Percentiles rank a stretch among this genome's conserved stretches.
These are phyloP conservation scores for Cladorrhinum samala DNA, from an alignment of 495 filamentous ascomycete genomes.

Conservation along the genomic window DNA sequence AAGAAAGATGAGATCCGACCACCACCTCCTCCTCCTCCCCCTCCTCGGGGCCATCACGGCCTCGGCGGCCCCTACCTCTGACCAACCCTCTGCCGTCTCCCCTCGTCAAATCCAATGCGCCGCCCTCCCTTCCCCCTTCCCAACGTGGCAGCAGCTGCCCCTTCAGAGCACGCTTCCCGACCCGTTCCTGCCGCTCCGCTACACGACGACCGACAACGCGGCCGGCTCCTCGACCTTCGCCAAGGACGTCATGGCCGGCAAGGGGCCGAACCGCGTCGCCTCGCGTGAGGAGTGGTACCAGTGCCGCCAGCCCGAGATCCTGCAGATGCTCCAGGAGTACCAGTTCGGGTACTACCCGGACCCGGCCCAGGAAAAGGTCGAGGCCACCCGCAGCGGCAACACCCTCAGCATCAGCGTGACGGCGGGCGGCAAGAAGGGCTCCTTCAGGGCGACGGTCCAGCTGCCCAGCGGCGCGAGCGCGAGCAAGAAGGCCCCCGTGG, in stretches of 20 bases:
- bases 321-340: constrained; percentile 48
- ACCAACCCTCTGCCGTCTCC: background rate
- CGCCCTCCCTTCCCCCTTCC: constrained; percentile 34
- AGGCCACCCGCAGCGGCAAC: constrained; percentile 43
- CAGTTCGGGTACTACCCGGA: constrained; percentile 52
- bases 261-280: constrained; percentile 37
- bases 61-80: background rate
- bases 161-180: constrained; percentile 41
- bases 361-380: constrained; percentile 44
- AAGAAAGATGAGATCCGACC: too few relatives aligned
- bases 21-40: background rate
- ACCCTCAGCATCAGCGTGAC: constrained; percentile 43
- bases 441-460: constrained; percentile 39
- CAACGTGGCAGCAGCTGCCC: constrained; percentile 36
- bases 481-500: constrained; percentile 39
- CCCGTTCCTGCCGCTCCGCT: constrained; percentile 45
- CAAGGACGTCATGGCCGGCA: constrained; percentile 33
- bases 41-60: background rate
- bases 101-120: constrained; percentile 24
- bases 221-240: constrained; percentile 25
- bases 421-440: constrained; percentile 40
- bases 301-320: constrained; percentile 48
- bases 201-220: constrained; percentile 35
- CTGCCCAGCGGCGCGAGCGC: constrained; percentile 36
- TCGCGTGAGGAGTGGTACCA: constrained; percentile 45